Conservation (phyloP, 2,329 filamentous ascomycete genomes). For the Neocatenulostroma microsporum region DNA sequence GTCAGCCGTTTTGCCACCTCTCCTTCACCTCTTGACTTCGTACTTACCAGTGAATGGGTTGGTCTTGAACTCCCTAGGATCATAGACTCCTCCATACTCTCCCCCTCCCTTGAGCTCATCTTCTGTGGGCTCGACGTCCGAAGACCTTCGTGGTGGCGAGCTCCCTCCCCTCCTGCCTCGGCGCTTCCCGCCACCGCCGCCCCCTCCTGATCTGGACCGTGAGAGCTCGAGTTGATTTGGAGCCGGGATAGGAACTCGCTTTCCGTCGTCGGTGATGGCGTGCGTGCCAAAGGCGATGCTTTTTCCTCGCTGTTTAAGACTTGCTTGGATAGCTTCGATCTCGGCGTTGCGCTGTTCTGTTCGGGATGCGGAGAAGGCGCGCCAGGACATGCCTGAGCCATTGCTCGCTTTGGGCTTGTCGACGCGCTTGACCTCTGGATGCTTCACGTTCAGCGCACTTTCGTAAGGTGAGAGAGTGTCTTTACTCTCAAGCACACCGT, state of each 20-base stretch:
- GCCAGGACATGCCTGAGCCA: conserved; percentile 29
- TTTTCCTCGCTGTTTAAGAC: conserved; percentile 25
- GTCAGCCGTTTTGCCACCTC: no score
- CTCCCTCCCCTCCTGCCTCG: conserved; percentile 16
- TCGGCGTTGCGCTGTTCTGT: conserved; percentile 26
- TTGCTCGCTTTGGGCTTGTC: conserved; percentile 26
- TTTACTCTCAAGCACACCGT: conserved; percentile 6
- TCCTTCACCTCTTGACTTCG: no score
- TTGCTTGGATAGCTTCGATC: conserved; percentile 27
- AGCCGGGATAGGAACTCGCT: conserved; percentile 22
- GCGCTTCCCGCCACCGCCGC: conserved; percentile 9
- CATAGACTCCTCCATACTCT: conserved; percentile 14
- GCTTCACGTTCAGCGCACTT: conserved; percentile 13
- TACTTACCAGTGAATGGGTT: conserved; percentile 27
- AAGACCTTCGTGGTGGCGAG: conserved; percentile 24
- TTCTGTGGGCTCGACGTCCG: conserved; percentile 20
- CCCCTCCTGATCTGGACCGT: conserved; percentile 10
- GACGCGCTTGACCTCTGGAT: conserved; percentile 23
- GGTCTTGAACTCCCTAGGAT: conserved; percentile 22
- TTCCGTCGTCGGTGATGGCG: conserved; percentile 28
- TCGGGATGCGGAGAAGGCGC: conserved; percentile 27
- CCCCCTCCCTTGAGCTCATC: conserved; percentile 21
- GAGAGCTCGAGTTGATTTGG: conserved; percentile 10
- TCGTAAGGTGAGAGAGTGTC: conserved; percentile 8
- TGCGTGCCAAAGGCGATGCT: conserved; percentile 27